Percentiles rank a stretch among this genome's conserved stretches.
phyloP scores from a whole-genome alignment of 2,329 filamentous ascomycete genomes.

The Trichophyton schoenleinii region DNA sequence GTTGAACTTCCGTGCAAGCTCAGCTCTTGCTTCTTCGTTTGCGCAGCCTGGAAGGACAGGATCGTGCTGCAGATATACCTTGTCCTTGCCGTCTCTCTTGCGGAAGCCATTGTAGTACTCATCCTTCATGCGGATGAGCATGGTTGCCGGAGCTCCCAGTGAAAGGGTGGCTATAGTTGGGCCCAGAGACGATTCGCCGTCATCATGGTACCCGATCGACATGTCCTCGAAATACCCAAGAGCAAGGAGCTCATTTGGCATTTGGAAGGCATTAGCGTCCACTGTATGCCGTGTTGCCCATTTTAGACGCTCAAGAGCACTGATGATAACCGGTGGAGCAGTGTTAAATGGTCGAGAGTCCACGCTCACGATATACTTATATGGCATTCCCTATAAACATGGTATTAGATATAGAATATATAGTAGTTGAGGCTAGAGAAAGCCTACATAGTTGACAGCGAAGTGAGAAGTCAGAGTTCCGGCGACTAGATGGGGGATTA shows the following conservation, averaged over 20 bases:
- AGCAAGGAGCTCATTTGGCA: constrained; percentile 45
- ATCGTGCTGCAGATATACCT: constrained; percentile 14
- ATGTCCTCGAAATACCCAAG: constrained; percentile 45
- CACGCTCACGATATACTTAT: constrained; percentile 45
- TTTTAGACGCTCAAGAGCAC: constrained; percentile 38
- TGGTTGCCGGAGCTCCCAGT: constrained; percentile 40
- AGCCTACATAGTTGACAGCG: constrained; percentile 35
- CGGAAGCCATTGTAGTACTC: constrained; percentile 31
- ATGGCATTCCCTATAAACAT: constrained; percentile 40
- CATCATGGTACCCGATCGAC: constrained; percentile 47
- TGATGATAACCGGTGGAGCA: constrained; percentile 32
- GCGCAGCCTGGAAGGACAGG: constrained; percentile 23
- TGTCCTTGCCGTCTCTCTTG: constrained; percentile 4
- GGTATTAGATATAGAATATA: not conserved
- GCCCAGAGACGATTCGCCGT: constrained; percentile 45
- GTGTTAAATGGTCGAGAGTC: constrained; percentile 32
- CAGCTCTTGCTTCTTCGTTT: constrained; percentile 16
- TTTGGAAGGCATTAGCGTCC: constrained; percentile 16
- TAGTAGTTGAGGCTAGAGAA: not conserved
- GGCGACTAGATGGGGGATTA: constrained; percentile 18
- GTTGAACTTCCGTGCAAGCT: constrained; percentile 16
- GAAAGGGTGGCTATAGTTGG: constrained; percentile 45
- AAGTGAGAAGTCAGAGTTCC: constrained; percentile 36
- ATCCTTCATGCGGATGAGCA: constrained; percentile 44
- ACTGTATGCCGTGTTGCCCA: constrained; percentile 40